Conservation (phyloP, 768 basidiomycete species). For the Collybia mongolica region DNA sequence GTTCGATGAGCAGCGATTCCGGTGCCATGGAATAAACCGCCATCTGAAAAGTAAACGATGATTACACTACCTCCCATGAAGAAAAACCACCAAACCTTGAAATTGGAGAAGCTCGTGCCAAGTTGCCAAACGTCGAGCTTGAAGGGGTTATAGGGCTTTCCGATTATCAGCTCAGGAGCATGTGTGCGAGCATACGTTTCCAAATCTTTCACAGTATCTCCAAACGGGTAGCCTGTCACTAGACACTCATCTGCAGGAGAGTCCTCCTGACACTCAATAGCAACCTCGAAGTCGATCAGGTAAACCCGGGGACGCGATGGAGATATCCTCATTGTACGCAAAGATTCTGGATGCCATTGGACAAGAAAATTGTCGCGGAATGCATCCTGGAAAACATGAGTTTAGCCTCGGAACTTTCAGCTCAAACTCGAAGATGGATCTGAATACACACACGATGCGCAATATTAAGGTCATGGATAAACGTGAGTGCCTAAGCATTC, state of each 20-base stretch:
- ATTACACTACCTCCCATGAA: too few species aligned
- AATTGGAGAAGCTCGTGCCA: constrained; percentile 11
- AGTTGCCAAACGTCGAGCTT: constrained; percentile 30
- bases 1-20: constrained; percentile 1
- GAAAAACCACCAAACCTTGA: constrained; percentile 9
- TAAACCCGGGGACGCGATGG: constrained; percentile 24
- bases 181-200: constrained; percentile 17
- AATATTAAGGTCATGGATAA: constrained; percentile 19
- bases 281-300: constrained; percentile 29
- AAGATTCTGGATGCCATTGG: constrained; percentile 28
- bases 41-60: constrained; percentile 1
- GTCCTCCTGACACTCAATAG: constrained; percentile 22
- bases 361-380: constrained; percentile 28
- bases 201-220: constrained; percentile 12
- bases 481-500: constrained; percentile 15
- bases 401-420: neutral
- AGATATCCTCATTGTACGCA: constrained; percentile 10
- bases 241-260: constrained; percentile 13
- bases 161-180: constrained; percentile 21
- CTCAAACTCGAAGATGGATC: neutral
- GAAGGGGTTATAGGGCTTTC: constrained; percentile 21
- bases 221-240: constrained; percentile 15
- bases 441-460: constrained; percentile 23
- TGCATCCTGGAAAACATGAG: constrained; percentile 19
- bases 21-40: constrained; percentile 11